phyloP scores from a whole-genome alignment of 208 protist genomes.

The Trypanosoma theileri region DNA sequence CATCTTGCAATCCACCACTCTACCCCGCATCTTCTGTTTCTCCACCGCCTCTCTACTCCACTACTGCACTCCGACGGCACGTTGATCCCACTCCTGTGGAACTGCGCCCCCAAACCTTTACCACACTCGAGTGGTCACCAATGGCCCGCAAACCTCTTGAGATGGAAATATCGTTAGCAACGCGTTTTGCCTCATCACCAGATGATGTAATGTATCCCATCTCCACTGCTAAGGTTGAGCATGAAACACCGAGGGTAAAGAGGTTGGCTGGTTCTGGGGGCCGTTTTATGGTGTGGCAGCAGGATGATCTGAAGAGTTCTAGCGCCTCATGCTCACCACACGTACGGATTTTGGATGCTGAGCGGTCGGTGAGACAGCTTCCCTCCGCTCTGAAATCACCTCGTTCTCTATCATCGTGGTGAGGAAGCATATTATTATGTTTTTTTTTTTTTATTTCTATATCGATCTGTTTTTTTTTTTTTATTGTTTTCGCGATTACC shows the following conservation, averaged over 20 bases:
- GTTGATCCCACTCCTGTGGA: conserved; percentile 7
- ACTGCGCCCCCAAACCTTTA: background rate
- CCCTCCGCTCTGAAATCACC: conserved; percentile 15
- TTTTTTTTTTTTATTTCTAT: background rate
- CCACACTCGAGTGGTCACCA: background rate
- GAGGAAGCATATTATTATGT: background rate
- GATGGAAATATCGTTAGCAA: background rate
- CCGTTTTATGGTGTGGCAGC: background rate
- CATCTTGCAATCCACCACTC: background rate
- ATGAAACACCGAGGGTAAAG: background rate
- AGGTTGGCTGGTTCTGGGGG: background rate
- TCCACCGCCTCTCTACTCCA: background rate
- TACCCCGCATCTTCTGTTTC: background rate
- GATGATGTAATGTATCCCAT: background rate
- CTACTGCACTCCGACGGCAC: background rate
- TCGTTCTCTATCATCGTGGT: conserved; percentile 13
- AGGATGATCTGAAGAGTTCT: background rate
- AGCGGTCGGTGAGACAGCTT: background rate
- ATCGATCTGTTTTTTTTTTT: conserved; percentile 6
- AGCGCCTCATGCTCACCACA: background rate
- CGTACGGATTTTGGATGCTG: background rate
- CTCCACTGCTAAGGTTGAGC: background rate
- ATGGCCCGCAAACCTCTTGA: background rate
- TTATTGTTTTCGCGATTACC: conserved; percentile 11
- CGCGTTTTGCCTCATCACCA: background rate